Evolutionary conservation across 306 rosid species (phyloP).

Genomic region (Notholithocarpus densiflorus): DNA sequence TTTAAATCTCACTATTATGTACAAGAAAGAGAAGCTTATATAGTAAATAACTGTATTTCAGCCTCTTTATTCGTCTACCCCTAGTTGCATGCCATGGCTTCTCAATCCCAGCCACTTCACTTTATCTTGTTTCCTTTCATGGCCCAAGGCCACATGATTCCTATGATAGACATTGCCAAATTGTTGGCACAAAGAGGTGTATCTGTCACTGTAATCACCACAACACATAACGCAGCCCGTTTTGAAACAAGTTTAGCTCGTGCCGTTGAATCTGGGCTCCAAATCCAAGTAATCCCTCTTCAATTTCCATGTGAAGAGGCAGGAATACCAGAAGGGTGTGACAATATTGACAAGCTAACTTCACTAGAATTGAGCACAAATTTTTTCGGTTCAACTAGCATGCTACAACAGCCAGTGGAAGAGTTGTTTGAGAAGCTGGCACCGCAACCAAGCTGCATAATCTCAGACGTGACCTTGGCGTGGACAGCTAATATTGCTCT

Average conservation of each 20-base stretch:
- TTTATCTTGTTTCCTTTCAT: neutral
- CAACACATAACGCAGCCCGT: constrained; percentile 34
- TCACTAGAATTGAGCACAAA: neutral
- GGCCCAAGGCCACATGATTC: constrained; percentile 45
- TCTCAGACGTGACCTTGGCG: constrained; percentile 38
- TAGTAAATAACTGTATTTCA: no score
- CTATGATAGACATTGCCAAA: constrained; percentile 41
- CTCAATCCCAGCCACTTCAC: no score
- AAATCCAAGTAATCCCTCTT: constrained; percentile 18
- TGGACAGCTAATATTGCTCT: constrained; percentile 49
- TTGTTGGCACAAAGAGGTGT: constrained; percentile 17
- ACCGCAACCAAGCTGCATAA: constrained; percentile 37
- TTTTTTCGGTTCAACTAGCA: constrained; percentile 27
- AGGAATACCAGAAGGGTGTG: constrained; percentile 42
- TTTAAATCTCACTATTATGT: no score
- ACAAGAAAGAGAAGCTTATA: no score
- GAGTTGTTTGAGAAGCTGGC: constrained; percentile 23
- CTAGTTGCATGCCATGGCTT: no score
- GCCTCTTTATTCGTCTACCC: no score
- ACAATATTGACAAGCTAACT: constrained; percentile 41
- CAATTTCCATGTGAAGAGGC: constrained; percentile 32
- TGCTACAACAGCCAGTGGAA: constrained; percentile 25
- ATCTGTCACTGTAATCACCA: constrained; percentile 33
- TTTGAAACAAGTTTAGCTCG: constrained; percentile 2
- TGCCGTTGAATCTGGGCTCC: constrained; percentile 7